A percentile compares a stretch with the other conserved stretches of the same genome.
Conservation (phyloP, 805 yeast genomes). For the Tetrapisispora fleetii region DNA sequence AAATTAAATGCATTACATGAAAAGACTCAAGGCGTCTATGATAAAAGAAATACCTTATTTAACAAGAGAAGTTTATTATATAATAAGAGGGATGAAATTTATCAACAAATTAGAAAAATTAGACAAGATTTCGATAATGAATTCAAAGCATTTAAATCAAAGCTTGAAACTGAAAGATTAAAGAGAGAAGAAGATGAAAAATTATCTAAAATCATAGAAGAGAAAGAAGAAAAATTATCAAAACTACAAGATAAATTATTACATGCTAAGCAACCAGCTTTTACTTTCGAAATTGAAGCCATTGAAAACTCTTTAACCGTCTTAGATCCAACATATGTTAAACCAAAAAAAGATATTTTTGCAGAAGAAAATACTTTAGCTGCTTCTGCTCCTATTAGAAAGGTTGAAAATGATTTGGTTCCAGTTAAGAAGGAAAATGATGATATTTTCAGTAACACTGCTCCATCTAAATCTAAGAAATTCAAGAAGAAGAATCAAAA, state of each 20-base stretch:
- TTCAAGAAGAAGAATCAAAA: slow-evolving; percentile 39
- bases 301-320: slow-evolving; percentile 62
- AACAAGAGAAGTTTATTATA: slow-evolving; percentile 58
- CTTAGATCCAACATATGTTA: slow-evolving; percentile 73
- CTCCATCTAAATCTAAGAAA: slow-evolving; percentile 43
- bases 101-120: slow-evolving; percentile 55
- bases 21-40: slow-evolving; percentile 49
- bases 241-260: slow-evolving; percentile 62
- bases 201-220: slow-evolving; percentile 37
- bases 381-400: slow-evolving; percentile 35
- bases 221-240: slow-evolving; percentile 43
- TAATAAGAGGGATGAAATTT: slow-evolving; percentile 59
- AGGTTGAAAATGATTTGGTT: slow-evolving; percentile 53
- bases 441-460: slow-evolving; percentile 36
- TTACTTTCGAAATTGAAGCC: slow-evolving; percentile 62
- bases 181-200: slow-evolving; percentile 48
- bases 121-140: slow-evolving; percentile 69
- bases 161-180: slow-evolving; percentile 65
- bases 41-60: slow-evolving; percentile 55
- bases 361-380: slow-evolving; percentile 16
- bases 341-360: slow-evolving; percentile 34
- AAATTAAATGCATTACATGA: slow-evolving; percentile 58
- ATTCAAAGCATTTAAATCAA: slow-evolving; percentile 58
- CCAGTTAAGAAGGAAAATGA: slow-evolving; percentile 44
- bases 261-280: slow-evolving; percentile 75